A percentile compares a stretch with the other conserved stretches of the same genome.
Evolutionary conservation across 2,329 filamentous ascomycete genomes (phyloP).

Genomic region (Chlorencoelia australis): DNA sequence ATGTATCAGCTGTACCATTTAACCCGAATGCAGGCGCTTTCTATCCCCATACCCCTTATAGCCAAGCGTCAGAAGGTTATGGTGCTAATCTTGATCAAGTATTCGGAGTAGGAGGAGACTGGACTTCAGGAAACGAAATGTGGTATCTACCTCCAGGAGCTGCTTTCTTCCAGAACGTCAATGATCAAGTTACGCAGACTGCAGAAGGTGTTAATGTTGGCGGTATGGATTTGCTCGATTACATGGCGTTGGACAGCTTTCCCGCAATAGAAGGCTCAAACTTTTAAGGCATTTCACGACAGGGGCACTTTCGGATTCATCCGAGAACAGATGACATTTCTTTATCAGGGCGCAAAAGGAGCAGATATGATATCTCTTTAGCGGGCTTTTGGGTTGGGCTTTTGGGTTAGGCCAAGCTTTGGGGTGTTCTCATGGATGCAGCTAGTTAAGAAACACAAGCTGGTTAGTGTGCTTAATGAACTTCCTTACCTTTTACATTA

Average conservation of each 20-base stretch:
- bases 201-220: slow-evolving; percentile 58
- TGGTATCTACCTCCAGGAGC: slow-evolving; percentile 57
- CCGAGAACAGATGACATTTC: too few relatives aligned
- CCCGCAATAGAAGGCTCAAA: slow-evolving; percentile 6
- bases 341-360: too few relatives aligned
- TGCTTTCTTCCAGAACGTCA: slow-evolving; percentile 56
- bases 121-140: slow-evolving; percentile 38
- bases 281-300: too few relatives aligned
- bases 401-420: too few relatives aligned
- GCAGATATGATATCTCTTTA: too few relatives aligned
- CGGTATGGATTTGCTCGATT: slow-evolving; percentile 56
- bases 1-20: slow-evolving; percentile 53
- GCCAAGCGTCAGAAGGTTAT: slow-evolving; percentile 15
- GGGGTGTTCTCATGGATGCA: too few relatives aligned
- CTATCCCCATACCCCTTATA: slow-evolving; percentile 34
- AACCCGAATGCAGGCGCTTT: slow-evolving; percentile 46
- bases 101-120: slow-evolving; percentile 20
- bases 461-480: too few relatives aligned
- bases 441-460: too few relatives aligned
- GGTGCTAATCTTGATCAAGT: slow-evolving; percentile 15
- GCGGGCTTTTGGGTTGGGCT: too few relatives aligned
- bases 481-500: too few relatives aligned
- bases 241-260: slow-evolving; percentile 50
- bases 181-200: slow-evolving; percentile 55
- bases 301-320: too few relatives aligned